Base-by-base conservation (phyloP, 2,329 filamentous ascomycete species). In the Colletotrichum sp. region DNA sequence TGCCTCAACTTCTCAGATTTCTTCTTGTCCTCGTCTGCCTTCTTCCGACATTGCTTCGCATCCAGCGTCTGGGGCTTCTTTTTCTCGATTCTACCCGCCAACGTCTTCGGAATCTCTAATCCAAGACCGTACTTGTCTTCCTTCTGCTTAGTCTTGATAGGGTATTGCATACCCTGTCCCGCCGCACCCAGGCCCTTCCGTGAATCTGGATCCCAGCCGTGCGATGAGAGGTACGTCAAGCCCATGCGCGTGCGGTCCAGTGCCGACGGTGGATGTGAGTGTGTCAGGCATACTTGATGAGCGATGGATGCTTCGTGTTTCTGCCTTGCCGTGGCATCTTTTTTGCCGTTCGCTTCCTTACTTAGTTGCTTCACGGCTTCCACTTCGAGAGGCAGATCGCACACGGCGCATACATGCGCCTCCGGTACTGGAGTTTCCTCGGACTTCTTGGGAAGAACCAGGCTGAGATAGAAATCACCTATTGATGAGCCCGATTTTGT, bases 91-190 rank as follows among this genome's bases (percentile, higher is more conserved):
- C 84, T 85, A 77, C 83, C 83, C 78, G 84, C 80, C 60, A 85
- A 76, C 26, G 85, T 81, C 75, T 86, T 86, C 12, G 87, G 85
- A 10, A 87, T 80, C 32, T 82, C 78, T 6, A 90, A 88, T 0
- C 96, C 95, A 30, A 98, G 84, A 0, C 96, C 96, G 9, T 94
- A 86, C 5, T 90, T 95, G 81, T 96, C 92, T 59, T 93, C 90
- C 84, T 98, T 98, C 71, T 90, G 86, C 75, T 89, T 90, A 1
- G 91, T 87, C 82, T 95, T 95, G 77, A 98, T 88, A 1, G 96
- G 96, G 78, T 92, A 93, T 55, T 93, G 88, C 76, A 95, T 93
- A 5, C 96, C 96, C 78, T 94, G 91, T 1, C 94, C 93, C 3
- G 86, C 85, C 12, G 90, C 90, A 0, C 96, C 96, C 0, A 98